Percentiles rank a stretch among this genome's conserved stretches.
Evolutionary conservation across 2,329 filamentous ascomycete species (phyloP).

Genomic region (Sarocladiaceae sp.): DNA sequence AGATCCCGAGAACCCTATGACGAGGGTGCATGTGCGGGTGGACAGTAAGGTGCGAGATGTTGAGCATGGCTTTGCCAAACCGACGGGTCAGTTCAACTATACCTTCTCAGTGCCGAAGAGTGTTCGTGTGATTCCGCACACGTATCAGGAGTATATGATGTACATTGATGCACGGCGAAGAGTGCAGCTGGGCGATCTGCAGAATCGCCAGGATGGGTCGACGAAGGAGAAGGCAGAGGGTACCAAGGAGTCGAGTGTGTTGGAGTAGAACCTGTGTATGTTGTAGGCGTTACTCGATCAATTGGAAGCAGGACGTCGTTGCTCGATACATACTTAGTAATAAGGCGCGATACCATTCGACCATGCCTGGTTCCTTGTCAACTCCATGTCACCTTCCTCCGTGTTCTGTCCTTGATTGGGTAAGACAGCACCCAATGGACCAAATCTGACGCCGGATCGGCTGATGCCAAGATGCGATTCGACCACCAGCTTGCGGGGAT

Average conservation of each 20-base stretch:
- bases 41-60: conserved; percentile 26
- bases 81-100: conserved; percentile 26
- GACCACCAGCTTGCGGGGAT: too few relatives aligned
- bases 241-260: neutral
- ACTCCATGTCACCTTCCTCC: too few relatives aligned
- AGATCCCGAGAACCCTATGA: conserved; percentile 20
- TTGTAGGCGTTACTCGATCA: too few relatives aligned
- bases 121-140: conserved; percentile 23
- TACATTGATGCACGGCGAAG: conserved; percentile 24
- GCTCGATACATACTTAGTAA: too few relatives aligned
- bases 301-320: too few relatives aligned
- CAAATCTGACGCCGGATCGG: too few relatives aligned
- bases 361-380: too few relatives aligned
- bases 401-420: too few relatives aligned
- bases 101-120: conserved; percentile 24
- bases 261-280: too few relatives aligned
- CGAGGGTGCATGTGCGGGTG: conserved; percentile 24
- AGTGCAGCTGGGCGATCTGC: conserved; percentile 13
- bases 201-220: neutral
- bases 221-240: neutral
- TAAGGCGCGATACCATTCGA: too few relatives aligned
- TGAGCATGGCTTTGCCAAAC: conserved; percentile 23
- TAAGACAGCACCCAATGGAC: too few relatives aligned
- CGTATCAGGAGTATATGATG: conserved; percentile 26
- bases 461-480: too few relatives aligned